phyloP scores from a whole-genome alignment of 75 land plant species.

The Adiantum capillusveneris region DNA sequence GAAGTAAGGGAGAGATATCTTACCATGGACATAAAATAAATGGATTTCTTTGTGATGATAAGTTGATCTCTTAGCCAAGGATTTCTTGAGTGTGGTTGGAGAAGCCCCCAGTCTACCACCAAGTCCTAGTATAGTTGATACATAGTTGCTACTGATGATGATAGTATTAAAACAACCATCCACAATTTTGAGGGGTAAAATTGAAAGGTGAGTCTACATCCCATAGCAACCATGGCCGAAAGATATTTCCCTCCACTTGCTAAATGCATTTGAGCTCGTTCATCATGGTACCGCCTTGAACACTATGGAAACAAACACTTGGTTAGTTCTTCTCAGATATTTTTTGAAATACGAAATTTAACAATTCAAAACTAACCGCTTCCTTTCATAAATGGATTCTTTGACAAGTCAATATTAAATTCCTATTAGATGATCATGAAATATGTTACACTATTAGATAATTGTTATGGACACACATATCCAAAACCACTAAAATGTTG shows the following conservation, averaged over 20 bases:
- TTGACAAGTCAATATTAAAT: neutral
- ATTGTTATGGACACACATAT: neutral
- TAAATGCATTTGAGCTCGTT: conserved; percentile 31
- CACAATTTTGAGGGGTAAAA: conserved; percentile 5
- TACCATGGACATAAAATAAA: no score
- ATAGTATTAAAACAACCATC: conserved; percentile 10
- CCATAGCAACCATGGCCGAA: conserved; percentile 42
- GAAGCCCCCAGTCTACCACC: conserved; percentile 58
- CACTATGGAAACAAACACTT: no score
- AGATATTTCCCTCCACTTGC: conserved; percentile 43
- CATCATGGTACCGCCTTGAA: conserved; percentile 32
- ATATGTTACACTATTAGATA: neutral
- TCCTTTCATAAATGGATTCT: neutral
- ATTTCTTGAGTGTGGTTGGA: conserved; percentile 43
- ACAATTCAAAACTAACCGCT: neutral
- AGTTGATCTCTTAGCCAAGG: conserved; percentile 51
- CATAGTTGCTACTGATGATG: conserved; percentile 31
- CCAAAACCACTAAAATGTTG: neutral
- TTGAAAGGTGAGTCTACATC: conserved; percentile 29
- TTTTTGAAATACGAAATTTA: no score
- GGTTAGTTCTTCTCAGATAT: no score
- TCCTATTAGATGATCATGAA: no score
- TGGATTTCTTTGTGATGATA: conserved; percentile 27
- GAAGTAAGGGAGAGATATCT: neutral
- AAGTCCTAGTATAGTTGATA: conserved; percentile 47